Evolutionary conservation across 139 green algal genomes (phyloP), one percentile per base, ranked within the genome.

Genomic region (Chlamydomonas asymmetrica): DNA sequence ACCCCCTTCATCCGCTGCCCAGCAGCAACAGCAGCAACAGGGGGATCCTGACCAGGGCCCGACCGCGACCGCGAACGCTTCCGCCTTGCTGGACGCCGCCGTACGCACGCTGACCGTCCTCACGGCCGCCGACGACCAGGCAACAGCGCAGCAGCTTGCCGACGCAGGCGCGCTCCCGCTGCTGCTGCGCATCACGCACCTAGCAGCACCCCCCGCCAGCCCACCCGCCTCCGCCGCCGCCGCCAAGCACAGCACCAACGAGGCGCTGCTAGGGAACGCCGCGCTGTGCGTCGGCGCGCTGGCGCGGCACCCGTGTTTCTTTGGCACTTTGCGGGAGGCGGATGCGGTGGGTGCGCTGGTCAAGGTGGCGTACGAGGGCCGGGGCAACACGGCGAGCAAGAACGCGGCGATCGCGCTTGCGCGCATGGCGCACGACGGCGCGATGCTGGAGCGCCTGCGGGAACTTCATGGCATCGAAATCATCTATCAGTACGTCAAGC

Each of bases 391-490:
- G 32, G 77, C 64, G 9, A 77, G 50, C 49, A 87, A 83, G 60
- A 94, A 94, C 75, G 89, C 89, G 8, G 82, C 82, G 34, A 92
- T 94, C 52, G 82, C 82, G 39, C 60, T 91, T 41, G 89, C 89
- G 32, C 65, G 80, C 2, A 60, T 92, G 71, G 82, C 86, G 13
- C 70, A 87, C 37, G 72, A 91, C 40, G 35, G 57, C 13, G 31
- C 25, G 16, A 82, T 87, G 69, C 64, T 91, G 63, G 66, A 80
- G 35, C 70, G 77, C 37, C 59, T 94, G 45, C 80, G 74, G 31
- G 85, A 92, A 48, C 71, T 90, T 72, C 83, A 90, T 65, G 89
- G 89, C 29, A 52, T 94, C 25, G 88, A 92, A 62, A 91, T 92
- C 40, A 90, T 94, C n/a, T 85, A 91, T 63, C 59, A 77, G 71